Evolutionary conservation across 179 eudicot species (phyloP), one percentile per base, ranked within the genome.

Genomic region (Amaranthus tricolor): DNA sequence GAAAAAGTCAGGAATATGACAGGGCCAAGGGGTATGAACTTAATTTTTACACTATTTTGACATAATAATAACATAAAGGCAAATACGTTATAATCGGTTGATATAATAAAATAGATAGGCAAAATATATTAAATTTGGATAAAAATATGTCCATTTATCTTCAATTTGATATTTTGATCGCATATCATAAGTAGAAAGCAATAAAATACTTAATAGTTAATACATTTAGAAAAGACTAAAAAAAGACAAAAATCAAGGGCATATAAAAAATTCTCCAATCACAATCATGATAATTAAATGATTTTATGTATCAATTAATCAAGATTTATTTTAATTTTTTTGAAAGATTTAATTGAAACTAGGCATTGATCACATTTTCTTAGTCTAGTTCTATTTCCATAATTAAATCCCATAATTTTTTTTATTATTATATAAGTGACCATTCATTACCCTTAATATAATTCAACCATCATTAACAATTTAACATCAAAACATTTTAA

Each of bases 341-440:
- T 24, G 31, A 24, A 44, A 61, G 68, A 62, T 62, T 31, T 19
- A 12, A 3, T 21, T 21, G 40, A 52, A 57, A 31, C 54, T 50
- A 62, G 45, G 15, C 43, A 48, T 62, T 40, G 62, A 54, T 12
- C 53, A 65, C 47, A n/a, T 65, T 74, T 48, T 51, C 52, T 20
- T 65, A 54, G 15, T 55, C 54, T 10, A 66, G 31, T 57, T 44
- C 19, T 50, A 50, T 68, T 19, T 49, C 73, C 68, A 68, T 68
- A 68, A 68, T 11, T 76, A 76, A 21, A n/a, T 55, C 59, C 44
- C 43, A 15, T 55, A 20, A 7, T 31, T 64, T 55, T 21, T 43
- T 1, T 10, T 62, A 13, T 13, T 47, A 62, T 24, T 24, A 24
- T 24, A 24, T 64, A 16, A 74, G 19, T 0, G 24, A 7, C 47